Evolutionary conservation across 139 green algal genomes (phyloP), one percentile per base, ranked within the genome.

Genomic region (Bryopsis sp.): DNA sequence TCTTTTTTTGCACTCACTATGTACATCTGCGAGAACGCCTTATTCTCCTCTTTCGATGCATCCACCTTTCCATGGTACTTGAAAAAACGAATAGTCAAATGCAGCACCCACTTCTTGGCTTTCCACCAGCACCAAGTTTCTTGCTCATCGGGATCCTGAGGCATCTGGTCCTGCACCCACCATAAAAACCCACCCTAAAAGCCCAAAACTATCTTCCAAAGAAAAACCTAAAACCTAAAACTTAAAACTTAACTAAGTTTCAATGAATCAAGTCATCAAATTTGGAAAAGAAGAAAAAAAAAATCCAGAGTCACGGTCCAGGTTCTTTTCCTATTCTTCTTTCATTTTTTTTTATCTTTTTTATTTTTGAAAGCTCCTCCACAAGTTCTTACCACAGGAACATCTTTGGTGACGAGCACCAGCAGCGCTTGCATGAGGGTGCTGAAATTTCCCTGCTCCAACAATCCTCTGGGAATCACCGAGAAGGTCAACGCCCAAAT

Each of bases 31-130:
- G 62, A 11, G 29, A 69, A 69, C 22, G 32, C 3, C 29, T 69
- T 69, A 22, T 69, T 37, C 19, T 57, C 26, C 19, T 69, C 62
- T 35, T 69, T 69, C 19, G 22, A 15, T 19, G 15, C 15, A 33
- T 69, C 62, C 4, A 54, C 33, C 32, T 0, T n/a, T 38, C 54
- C 72, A 47, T 84, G 86, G 39, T 80, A 68, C 60, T 84, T 88
- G 76, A 93, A 92, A 4, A 97, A 60, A 43, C 87, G 79, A 64
- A 86, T 82, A 0, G 76, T 79, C 58, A 94, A 88, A 80, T 97
- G 90, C 72, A 96, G 81, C 54, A 85, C 79, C 94, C 94, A 99
- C 83, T 99, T 99, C 76, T 94, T 95, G 35, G 79, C 78, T 74
- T 99, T 99, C 91, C 92, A 97, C 90, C 90, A 98, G 26, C 82